Percentiles rank a stretch among this genome's conserved stretches.
These are phyloP conservation scores for Amphibolis antarctica DNA, from an alignment of 106 monocot species.

Conservation along the genomic window DNA sequence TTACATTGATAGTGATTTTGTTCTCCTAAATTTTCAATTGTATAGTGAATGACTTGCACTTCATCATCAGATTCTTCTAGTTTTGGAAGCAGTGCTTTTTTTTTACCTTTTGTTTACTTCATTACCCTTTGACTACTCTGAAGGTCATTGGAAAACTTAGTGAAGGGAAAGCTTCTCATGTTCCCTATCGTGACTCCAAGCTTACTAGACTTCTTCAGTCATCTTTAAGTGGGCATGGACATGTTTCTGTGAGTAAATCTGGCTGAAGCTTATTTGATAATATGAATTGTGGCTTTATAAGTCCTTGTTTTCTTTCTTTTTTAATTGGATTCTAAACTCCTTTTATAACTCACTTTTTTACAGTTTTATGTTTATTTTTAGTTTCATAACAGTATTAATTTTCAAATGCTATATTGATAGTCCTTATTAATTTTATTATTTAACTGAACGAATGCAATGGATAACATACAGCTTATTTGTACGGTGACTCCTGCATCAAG, in stretches of 20 bases:
- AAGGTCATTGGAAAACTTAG: conserved; percentile 99
- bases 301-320: too few species aligned
- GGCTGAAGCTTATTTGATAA: background rate
- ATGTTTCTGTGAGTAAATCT: conserved; percentile 67
- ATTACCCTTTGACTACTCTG: too few species aligned
- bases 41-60: too few species aligned
- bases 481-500: conserved; percentile 98
- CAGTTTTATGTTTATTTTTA: too few species aligned
- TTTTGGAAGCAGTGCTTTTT: too few species aligned
- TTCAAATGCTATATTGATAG: background rate
- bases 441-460: background rate
- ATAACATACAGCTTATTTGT: conserved; percentile 82
- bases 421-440: background rate
- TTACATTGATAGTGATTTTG: too few species aligned
- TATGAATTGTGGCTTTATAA: background rate
- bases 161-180: conserved; percentile 93
- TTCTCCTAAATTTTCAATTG: too few species aligned
- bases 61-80: too few species aligned
- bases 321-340: too few species aligned
- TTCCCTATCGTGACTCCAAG: conserved; percentile 99
- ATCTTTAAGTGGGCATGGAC: conserved; percentile 91
- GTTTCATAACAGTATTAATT: too few species aligned
- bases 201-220: conserved; percentile 95
- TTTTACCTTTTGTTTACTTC: too few species aligned
- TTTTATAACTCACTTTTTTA: too few species aligned